Base-by-base conservation (phyloP, 2,329 filamentous ascomycete genomes). In the Curvularia sp. region DNA sequence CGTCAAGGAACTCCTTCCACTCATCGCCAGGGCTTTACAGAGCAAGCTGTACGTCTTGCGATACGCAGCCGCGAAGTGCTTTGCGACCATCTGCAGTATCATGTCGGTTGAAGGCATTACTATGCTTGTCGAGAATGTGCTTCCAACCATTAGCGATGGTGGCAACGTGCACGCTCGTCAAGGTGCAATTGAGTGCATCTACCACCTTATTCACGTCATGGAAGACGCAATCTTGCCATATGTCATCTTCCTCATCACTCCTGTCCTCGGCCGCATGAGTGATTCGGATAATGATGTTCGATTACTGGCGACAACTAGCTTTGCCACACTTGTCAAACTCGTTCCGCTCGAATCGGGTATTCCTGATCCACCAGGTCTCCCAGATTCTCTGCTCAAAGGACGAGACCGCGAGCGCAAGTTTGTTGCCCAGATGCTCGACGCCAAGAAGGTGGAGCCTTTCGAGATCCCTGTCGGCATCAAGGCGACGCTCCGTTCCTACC, bases 131-230 rank as follows among this genome's bases (percentile, higher is more conserved):
- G 92, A 98, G 76, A 90, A 92, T 72, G 92, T 99, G 9, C 78
- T 99, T 43, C 95, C 95, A 5, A 91, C 91, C 1, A 96, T 98
- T 77, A 95, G 84, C 80, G 97, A 97, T 69, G 90, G 92, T 1
- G 79, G 96, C 59, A 94, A 99, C 70, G 84, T 97, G 28, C 89
- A 92, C 72, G 90, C 89, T 79, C 89, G 95, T 38, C 95, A 99
- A 80, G 95, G 95, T 62, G 93, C 92, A 5, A 95, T 96, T 56
- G 95, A 99, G 78, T 92, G 88, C 68, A 91, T 99, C 59, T 99
- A 99, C 74, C 95, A 99, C 77, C 82, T 99, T 58, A 99, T 99
- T 64, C 92, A 96, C 59, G 93, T 97, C 50, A 99, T 99, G 95
- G 95, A 96, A 61, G 95, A 98, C 74, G 86, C 87, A 36, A 99